Evolutionary conservation across 371 early-diverging fungal species (phyloP).

Genomic region (Mucor indicus): DNA sequence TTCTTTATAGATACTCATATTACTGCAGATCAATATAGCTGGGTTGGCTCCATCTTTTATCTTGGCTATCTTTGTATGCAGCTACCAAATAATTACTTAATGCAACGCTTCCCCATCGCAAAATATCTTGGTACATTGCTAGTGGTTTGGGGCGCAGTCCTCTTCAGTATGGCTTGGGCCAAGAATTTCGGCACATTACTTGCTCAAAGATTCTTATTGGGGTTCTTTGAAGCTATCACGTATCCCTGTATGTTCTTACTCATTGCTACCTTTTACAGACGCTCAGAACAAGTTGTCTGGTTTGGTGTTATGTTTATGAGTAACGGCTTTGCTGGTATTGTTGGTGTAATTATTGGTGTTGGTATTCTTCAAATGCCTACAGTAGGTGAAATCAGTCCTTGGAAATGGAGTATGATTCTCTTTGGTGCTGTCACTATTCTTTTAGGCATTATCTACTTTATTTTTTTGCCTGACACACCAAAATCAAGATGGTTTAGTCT

Average conservation of each 20-base stretch:
- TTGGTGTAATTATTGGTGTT: constrained; percentile 27
- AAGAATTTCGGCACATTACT: constrained; percentile 29
- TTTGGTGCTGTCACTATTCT: constrained; percentile 10
- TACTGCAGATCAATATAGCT: constrained; percentile 25
- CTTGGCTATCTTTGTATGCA: constrained; percentile 19
- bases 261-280: constrained; percentile 31
- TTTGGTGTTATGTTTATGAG: constrained; percentile 31
- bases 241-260: constrained; percentile 36
- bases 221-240: constrained; percentile 33
- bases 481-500: constrained; percentile 14
- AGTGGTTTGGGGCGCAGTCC: constrained; percentile 17
- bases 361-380: constrained; percentile 29
- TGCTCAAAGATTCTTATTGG: constrained; percentile 29
- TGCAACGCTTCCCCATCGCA: constrained; percentile 17
- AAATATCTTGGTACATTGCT: constrained; percentile 16
- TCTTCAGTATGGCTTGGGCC: constrained; percentile 20
- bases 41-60: constrained; percentile 26
- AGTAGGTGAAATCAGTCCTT: constrained; percentile 7
- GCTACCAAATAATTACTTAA: constrained; percentile 20
- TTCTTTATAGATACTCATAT: constrained; percentile 26
- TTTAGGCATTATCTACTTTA: constrained; percentile 8
- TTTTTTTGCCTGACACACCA: constrained; percentile 18
- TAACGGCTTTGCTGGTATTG: constrained; percentile 16
- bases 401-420: constrained; percentile 25
- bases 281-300: constrained; percentile 30